phyloP scores from a whole-genome alignment of 1,139 yeast species.

The Debaryomyces fabryi region DNA sequence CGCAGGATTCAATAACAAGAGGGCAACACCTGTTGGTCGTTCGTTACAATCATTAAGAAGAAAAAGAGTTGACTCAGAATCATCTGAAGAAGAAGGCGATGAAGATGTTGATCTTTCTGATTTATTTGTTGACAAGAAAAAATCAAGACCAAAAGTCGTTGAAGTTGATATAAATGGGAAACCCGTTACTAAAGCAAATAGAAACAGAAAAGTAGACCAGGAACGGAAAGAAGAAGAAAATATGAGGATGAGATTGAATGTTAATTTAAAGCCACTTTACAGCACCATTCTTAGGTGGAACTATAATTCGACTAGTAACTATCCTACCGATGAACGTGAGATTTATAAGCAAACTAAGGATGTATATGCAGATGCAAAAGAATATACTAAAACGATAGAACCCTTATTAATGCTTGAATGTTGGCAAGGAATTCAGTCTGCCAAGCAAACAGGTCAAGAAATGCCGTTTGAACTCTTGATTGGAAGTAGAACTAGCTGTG shows the following conservation, averaged over 20 bases:
- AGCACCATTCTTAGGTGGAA: conserved; percentile 76
- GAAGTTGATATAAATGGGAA: conserved; percentile 44
- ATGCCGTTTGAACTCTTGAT: conserved; percentile 67
- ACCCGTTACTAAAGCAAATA: conserved; percentile 27
- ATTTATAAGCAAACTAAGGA: conserved; percentile 44
- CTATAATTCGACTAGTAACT: conserved; percentile 57
- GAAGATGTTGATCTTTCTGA: conserved; percentile 46
- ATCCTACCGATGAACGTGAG: conserved; percentile 54
- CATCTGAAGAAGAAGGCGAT: conserved; percentile 37
- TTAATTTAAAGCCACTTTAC: conserved; percentile 77
- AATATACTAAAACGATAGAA: conserved; percentile 68
- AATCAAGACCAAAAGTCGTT: conserved; percentile 36
- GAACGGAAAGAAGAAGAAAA: conserved; percentile 71
- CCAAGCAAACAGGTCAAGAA: conserved; percentile 65
- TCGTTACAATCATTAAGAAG: conserved; percentile 39
- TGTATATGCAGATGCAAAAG: conserved; percentile 56
- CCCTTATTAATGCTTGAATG: conserved; percentile 87
- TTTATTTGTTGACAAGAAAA: conserved; percentile 41
- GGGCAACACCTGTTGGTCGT: conserved; percentile 34
- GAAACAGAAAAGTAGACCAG: conserved; percentile 25
- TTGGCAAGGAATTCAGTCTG: conserved; percentile 86
- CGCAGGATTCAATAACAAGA: conserved; percentile 71
- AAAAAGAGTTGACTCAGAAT: conserved; percentile 33
- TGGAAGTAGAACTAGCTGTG: conserved; percentile 82
- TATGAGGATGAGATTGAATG: conserved; percentile 79